Evolutionary conservation across 2,329 filamentous ascomycete species (phyloP).

Genomic region (Ophiocordyceps unilateralis): DNA sequence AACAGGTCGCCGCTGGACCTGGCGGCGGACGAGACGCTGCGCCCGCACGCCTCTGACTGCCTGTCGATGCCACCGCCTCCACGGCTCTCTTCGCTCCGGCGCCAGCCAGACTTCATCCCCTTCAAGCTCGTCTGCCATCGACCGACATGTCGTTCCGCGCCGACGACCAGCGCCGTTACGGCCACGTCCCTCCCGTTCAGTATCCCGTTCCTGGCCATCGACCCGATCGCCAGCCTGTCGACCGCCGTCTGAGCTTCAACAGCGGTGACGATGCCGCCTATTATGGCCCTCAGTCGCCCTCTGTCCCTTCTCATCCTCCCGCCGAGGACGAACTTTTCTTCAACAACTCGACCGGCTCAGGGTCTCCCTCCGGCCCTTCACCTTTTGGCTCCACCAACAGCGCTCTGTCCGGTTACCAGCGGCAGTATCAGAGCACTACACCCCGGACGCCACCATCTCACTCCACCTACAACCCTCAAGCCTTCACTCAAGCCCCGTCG

Average conservation of each 20-base stretch:
- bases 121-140: background rate
- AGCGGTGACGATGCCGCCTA: constrained; percentile 53
- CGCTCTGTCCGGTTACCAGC: constrained; percentile 33
- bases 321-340: constrained; percentile 46
- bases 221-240: constrained; percentile 12
- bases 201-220: constrained; percentile 33
- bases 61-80: background rate
- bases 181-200: constrained; percentile 48
- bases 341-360: constrained; percentile 21
- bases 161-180: constrained; percentile 45
- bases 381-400: constrained; percentile 25
- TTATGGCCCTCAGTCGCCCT: constrained; percentile 15
- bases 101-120: background rate
- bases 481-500: constrained; percentile 26
- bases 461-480: constrained; percentile 53
- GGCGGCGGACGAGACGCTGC: background rate
- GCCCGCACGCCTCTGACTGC: background rate
- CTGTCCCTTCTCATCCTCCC: background rate
- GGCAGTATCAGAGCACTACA: constrained; percentile 29
- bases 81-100: background rate
- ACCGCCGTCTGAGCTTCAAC: constrained; percentile 55
- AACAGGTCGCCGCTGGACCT: background rate
- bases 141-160: constrained; percentile 48
- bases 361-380: constrained; percentile 10
- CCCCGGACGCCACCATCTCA: constrained; percentile 26